Conservation (phyloP, 805 yeast species). For the Hanseniaspora valbyensis region DNA sequence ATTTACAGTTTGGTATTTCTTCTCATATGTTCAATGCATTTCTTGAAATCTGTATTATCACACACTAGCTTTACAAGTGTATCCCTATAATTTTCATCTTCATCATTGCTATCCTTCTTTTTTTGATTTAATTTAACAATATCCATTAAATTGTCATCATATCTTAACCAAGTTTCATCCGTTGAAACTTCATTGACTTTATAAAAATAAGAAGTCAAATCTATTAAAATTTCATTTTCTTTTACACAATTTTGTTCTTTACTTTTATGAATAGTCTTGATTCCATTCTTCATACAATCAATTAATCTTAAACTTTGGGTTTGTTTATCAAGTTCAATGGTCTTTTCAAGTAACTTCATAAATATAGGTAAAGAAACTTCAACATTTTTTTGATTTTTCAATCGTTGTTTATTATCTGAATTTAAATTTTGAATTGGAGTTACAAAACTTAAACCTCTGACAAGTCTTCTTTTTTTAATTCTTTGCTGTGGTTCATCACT, state of each 20-base stretch:
- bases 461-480: neutral
- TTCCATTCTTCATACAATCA: neutral
- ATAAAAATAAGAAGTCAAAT: conserved; percentile 2
- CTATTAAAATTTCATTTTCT: neutral
- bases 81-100: neutral
- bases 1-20: neutral
- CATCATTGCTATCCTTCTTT: neutral
- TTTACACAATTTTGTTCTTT: neutral
- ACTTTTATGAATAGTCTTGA: neutral
- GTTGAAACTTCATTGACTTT: neutral
- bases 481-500: no score
- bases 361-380: conserved; percentile 1
- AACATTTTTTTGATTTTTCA: neutral
- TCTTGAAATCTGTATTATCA: neutral
- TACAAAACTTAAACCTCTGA: neutral
- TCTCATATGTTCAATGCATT: neutral
- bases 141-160: neutral
- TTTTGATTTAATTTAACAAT: neutral
- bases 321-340: neutral
- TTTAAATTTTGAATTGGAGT: neutral
- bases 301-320: neutral
- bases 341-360: neutral
- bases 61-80: neutral
- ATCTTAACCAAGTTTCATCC: neutral
- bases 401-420: neutral